A percentile compares a stretch with the other conserved stretches of the same genome.
Evolutionary conservation across 179 eudicot species (phyloP).

Genomic region (Sideroxylon spinosum): DNA sequence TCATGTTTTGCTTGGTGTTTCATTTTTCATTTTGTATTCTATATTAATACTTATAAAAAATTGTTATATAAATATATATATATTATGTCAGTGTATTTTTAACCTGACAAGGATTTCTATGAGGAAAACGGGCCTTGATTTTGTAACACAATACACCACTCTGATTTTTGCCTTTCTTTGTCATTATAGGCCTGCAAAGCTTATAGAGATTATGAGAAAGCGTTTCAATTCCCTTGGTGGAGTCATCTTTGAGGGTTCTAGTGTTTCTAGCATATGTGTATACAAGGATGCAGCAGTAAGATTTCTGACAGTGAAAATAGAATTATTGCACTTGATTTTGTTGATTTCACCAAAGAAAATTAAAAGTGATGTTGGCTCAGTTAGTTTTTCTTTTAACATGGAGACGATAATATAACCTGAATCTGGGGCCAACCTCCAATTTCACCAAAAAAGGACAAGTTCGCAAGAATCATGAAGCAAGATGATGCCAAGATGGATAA

Average conservation of each 20-base stretch:
- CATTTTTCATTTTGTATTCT: background rate
- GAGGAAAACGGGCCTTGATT: conserved; percentile 7
- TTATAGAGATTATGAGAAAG: conserved; percentile 66
- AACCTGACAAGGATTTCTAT: background rate
- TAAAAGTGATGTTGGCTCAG: background rate
- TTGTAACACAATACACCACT: background rate
- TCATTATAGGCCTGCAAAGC: conserved; percentile 66
- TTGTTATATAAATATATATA: background rate
- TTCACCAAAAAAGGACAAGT: background rate
- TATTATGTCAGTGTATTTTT: background rate
- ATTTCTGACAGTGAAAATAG: conserved; percentile 15
- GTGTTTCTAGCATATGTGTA: conserved; percentile 60
- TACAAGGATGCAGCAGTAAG: conserved; percentile 85
- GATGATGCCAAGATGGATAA: background rate
- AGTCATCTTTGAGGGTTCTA: conserved; percentile 64
- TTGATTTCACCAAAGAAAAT: background rate
- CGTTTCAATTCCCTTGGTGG: conserved; percentile 78
- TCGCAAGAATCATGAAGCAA: conserved; percentile 9
- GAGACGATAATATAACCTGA: background rate
- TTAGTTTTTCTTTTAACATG: background rate
- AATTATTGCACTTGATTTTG: background rate
- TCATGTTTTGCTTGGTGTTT: background rate
- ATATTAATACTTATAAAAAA: background rate
- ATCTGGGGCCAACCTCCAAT: conserved; percentile 2
- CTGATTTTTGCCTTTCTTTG: conserved; percentile 7